Conservation (phyloP, 441 rosid genomes). For the Pelargonium fulgidum region DNA sequence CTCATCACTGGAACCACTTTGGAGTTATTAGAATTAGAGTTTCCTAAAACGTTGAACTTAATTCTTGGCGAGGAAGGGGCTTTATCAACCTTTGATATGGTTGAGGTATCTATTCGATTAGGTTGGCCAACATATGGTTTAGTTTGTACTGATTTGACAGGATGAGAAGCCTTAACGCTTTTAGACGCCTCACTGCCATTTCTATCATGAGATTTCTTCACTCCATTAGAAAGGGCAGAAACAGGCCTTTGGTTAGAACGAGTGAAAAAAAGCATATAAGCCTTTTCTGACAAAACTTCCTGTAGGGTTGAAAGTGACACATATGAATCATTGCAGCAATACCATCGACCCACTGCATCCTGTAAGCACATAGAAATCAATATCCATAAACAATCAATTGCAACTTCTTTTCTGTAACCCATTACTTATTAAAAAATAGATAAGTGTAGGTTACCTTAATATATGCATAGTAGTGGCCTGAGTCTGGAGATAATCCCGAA, state of each 20-base stretch:
- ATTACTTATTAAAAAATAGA: constrained; percentile 7
- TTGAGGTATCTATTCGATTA: constrained; percentile 29
- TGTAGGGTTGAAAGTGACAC: constrained; percentile 67
- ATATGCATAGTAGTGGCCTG: constrained; percentile 95
- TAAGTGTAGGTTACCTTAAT: constrained; percentile 50
- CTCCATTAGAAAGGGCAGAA: constrained; percentile 47
- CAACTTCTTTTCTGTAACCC: constrained; percentile 12
- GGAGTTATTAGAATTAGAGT: constrained; percentile 32
- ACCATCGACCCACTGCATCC: constrained; percentile 88
- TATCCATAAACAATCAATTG: not conserved
- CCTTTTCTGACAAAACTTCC: constrained; percentile 88
- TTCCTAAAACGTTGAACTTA: constrained; percentile 54
- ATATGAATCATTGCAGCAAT: constrained; percentile 77
- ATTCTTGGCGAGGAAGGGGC: constrained; percentile 26
- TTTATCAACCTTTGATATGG: constrained; percentile 48
- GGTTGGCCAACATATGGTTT: constrained; percentile 36
- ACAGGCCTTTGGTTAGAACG: constrained; percentile 62
- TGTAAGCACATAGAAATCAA: constrained; percentile 23
- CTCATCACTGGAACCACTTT: constrained; percentile 31
- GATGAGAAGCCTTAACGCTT: constrained; percentile 27
- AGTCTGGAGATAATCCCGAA: constrained; percentile 78
- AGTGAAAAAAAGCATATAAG: constrained; percentile 79
- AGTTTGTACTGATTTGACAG: constrained; percentile 29
- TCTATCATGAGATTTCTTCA: constrained; percentile 33
- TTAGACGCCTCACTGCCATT: constrained; percentile 50